A percentile compares a stretch with the other conserved stretches of the same genome.
Conservation (phyloP, 2,329 filamentous ascomycete genomes). For the Pseudogymnoascus sp. region DNA sequence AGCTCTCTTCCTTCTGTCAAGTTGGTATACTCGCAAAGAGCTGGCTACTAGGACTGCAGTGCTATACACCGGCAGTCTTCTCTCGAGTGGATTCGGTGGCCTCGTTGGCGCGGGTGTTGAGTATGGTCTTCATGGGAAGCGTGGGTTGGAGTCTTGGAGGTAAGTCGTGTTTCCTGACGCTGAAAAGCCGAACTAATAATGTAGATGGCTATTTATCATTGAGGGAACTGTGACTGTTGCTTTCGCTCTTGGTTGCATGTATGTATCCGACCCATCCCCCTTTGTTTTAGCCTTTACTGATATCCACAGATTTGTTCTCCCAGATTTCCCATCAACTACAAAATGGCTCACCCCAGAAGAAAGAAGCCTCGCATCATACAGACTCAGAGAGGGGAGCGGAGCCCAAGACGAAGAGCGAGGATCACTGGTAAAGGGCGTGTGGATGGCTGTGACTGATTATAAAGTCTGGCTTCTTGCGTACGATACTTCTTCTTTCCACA, state of each 20-base stretch:
- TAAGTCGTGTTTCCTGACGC: not conserved
- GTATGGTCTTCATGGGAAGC: conserved; percentile 14
- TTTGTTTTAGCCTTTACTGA: not conserved
- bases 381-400: conserved; percentile 16
- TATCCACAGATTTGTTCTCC: conserved; percentile 33
- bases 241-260: conserved; percentile 14
- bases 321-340: conserved; percentile 41
- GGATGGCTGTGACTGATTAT: conserved; percentile 20
- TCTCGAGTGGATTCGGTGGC: conserved; percentile 37
- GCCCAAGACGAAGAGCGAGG: conserved; percentile 17
- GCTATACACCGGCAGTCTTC: conserved; percentile 28
- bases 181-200: not conserved
- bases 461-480: conserved; percentile 20
- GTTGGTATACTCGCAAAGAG: conserved; percentile 39
- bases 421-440: conserved; percentile 15
- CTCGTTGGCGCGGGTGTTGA: conserved; percentile 36
- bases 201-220: conserved; percentile 19
- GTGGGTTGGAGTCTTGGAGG: conserved; percentile 13
- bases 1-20: conserved; percentile 40
- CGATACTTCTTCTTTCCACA: not conserved
- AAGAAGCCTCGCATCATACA: conserved; percentile 14
- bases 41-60: conserved; percentile 38
- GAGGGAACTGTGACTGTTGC: conserved; percentile 18
- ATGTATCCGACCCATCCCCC: conserved; percentile 7
- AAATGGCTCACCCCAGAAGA: conserved; percentile 21